These are phyloP conservation scores for Beauveria pseudobassiana DNA, from an alignment of 2,329 filamentous ascomycete genomes.

Conservation along the genomic window DNA sequence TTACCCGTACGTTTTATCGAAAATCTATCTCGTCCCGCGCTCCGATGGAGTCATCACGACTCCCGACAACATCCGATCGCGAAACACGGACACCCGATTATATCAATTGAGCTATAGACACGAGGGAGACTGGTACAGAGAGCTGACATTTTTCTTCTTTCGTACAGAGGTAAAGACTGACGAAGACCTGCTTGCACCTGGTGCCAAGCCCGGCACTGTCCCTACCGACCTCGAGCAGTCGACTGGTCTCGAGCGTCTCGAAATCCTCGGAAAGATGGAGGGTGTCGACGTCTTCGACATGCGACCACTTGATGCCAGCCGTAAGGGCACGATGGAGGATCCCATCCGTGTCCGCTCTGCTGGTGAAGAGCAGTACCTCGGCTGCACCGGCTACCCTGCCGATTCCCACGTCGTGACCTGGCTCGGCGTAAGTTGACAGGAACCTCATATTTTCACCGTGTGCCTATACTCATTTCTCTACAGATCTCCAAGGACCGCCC, in stretches of 20 bases:
- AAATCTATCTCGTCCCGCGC: neutral
- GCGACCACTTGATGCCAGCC: slow-evolving; percentile 86
- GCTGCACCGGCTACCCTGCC: slow-evolving; percentile 88
- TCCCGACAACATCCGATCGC: slow-evolving; percentile 6
- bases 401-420: slow-evolving; percentile 89
- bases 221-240: slow-evolving; percentile 93
- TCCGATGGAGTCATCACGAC: neutral
- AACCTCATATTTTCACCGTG: neutral
- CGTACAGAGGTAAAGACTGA: slow-evolving; percentile 69
- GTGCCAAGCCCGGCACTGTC: slow-evolving; percentile 73
- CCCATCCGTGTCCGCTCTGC: slow-evolving; percentile 87
- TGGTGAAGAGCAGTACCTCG: slow-evolving; percentile 92
- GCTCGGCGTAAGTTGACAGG: slow-evolving; percentile 65
- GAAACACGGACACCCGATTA: neutral
- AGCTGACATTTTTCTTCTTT: slow-evolving; percentile 16
- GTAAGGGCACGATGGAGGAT: slow-evolving; percentile 83
- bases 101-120: neutral
- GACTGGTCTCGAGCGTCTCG: slow-evolving; percentile 95
- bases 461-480: slow-evolving; percentile 5
- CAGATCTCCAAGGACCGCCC: slow-evolving; percentile 84
- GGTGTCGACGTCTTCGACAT: slow-evolving; percentile 97
- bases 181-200: slow-evolving; percentile 78
- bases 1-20: slow-evolving; percentile 36
- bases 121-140: neutral
- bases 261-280: slow-evolving; percentile 99